Conservation (phyloP, 495 filamentous ascomycete genomes). For the Rhizodiscina lignyota region DNA sequence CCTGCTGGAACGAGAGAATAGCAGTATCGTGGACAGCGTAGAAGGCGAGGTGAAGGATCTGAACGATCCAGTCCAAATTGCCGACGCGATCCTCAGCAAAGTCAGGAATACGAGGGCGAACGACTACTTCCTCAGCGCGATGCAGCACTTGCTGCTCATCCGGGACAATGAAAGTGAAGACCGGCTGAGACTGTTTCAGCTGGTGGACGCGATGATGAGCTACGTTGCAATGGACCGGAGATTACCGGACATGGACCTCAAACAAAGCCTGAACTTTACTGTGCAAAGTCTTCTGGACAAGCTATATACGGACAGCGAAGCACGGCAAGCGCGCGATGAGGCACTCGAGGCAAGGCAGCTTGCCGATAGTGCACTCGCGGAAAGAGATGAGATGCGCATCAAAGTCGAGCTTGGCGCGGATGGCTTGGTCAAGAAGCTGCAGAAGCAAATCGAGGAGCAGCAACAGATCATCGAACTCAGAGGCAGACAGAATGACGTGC, state of each 20-base stretch:
- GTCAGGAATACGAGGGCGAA: slow-evolving; percentile 69
- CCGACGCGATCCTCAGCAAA: slow-evolving; percentile 81
- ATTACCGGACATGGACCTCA: slow-evolving; percentile 90
- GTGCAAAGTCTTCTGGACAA: slow-evolving; percentile 90
- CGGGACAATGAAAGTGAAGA: slow-evolving; percentile 88
- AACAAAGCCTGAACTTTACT: slow-evolving; percentile 92
- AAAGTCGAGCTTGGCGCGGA: slow-evolving; percentile 87
- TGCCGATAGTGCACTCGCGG: slow-evolving; percentile 86
- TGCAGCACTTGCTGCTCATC: slow-evolving; percentile 91
- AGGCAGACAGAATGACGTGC: slow-evolving; percentile 61
- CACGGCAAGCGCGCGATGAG: slow-evolving; percentile 78
- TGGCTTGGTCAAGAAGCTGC: slow-evolving; percentile 80
- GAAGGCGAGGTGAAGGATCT: slow-evolving; percentile 90
- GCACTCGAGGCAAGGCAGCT: slow-evolving; percentile 76
- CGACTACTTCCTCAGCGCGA: slow-evolving; percentile 88
- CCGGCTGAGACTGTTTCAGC: slow-evolving; percentile 87
- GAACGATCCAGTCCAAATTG: slow-evolving; percentile 82
- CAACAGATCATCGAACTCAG: slow-evolving; percentile 78
- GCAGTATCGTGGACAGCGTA: slow-evolving; percentile 73
- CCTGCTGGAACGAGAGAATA: slow-evolving; percentile 78
- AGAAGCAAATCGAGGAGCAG: slow-evolving; percentile 87
- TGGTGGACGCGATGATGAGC: slow-evolving; percentile 93
- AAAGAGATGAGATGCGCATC: slow-evolving; percentile 91
- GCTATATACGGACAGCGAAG: slow-evolving; percentile 90
- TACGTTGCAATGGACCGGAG: slow-evolving; percentile 98